A percentile compares a stretch with the other conserved stretches of the same genome.
Conservation (phyloP, 495 filamentous ascomycete genomes). For the Acidiella bohemica region DNA sequence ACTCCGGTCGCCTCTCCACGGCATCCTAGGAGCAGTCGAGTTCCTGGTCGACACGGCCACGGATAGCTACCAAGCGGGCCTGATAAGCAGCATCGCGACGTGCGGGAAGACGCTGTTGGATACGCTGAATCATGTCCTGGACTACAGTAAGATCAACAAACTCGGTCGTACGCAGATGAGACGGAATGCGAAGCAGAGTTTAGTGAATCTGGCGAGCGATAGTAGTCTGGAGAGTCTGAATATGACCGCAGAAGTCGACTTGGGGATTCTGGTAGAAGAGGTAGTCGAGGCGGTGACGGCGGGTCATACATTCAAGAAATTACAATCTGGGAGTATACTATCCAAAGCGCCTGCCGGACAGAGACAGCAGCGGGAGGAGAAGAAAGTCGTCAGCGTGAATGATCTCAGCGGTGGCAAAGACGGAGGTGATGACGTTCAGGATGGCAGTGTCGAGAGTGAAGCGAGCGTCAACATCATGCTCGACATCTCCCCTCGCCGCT, state of each 20-base stretch:
- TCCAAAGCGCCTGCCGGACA: neutral
- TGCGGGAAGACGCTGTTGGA: slow-evolving; percentile 25
- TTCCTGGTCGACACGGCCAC: slow-evolving; percentile 21
- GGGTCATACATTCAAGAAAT: slow-evolving; percentile 17
- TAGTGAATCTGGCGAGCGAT: slow-evolving; percentile 4
- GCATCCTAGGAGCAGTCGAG: slow-evolving; percentile 20
- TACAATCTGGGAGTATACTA: slow-evolving; percentile 16
- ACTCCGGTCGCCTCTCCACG: slow-evolving; percentile 18
- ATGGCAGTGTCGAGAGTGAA: slow-evolving; percentile 6
- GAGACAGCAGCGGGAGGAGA: neutral
- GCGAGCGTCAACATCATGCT: slow-evolving; percentile 6
- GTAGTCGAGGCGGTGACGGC: slow-evolving; percentile 24
- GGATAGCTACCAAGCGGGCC: slow-evolving; percentile 15
- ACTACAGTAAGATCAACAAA: slow-evolving; percentile 23
- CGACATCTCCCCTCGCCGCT: slow-evolving; percentile 2
- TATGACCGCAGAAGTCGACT: slow-evolving; percentile 18
- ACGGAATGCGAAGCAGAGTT: slow-evolving; percentile 9
- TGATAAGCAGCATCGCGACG: slow-evolving; percentile 18
- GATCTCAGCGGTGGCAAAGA: neutral
- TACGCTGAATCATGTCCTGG: slow-evolving; percentile 21
- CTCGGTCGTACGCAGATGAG: slow-evolving; percentile 8
- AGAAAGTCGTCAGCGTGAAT: neutral
- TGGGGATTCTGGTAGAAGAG: slow-evolving; percentile 21
- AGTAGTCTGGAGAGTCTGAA: slow-evolving; percentile 2
- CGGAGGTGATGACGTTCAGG: too few species aligned